A percentile compares a stretch with the other conserved stretches of the same genome.
Evolutionary conservation across 768 basidiomycete species (phyloP).

Genomic region (Sarcodon sp.): DNA sequence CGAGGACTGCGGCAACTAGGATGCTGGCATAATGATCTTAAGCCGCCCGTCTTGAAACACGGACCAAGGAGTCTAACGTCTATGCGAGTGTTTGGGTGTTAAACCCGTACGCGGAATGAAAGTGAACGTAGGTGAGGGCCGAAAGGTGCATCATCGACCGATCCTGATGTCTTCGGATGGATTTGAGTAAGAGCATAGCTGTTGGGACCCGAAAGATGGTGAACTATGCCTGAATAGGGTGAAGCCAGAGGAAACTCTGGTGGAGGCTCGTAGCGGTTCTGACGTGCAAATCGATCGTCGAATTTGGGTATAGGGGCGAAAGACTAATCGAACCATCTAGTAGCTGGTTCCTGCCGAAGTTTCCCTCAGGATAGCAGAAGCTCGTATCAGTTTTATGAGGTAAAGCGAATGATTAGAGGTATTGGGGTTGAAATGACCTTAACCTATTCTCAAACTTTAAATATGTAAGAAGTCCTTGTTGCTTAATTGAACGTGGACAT

Average conservation of each 20-base stretch:
- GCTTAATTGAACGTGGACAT: slow-evolving; percentile 35
- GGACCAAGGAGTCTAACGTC: too few species aligned
- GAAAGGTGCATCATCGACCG: too few species aligned
- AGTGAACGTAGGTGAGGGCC: too few species aligned
- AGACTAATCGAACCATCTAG: slow-evolving; percentile 94
- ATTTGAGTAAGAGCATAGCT: too few species aligned
- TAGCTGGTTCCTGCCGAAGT: slow-evolving; percentile 90
- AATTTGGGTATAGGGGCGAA: slow-evolving; percentile 95
- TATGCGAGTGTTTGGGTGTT: too few species aligned
- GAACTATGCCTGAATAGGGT: slow-evolving; percentile 84
- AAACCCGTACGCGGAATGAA: too few species aligned
- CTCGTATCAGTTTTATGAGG: slow-evolving; percentile 43
- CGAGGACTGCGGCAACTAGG: slow-evolving; percentile 57
- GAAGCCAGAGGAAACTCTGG: slow-evolving; percentile 95
- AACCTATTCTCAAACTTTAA: too few species aligned
- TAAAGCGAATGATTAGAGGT: slow-evolving; percentile 89
- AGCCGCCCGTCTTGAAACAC: too few species aligned
- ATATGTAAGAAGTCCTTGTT: slow-evolving; percentile 45
- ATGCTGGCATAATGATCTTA: too few species aligned
- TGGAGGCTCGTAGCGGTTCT: slow-evolving; percentile 93
- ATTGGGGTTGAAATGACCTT: slow-evolving; percentile 82
- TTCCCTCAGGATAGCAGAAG: slow-evolving; percentile 68
- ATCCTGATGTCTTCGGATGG: too few species aligned
- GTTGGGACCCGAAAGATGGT: slow-evolving; percentile 87
- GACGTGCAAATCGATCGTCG: slow-evolving; percentile 94